Base-by-base conservation (phyloP, 257 asterid genomes). In the Solanum lycopersicoides region DNA sequence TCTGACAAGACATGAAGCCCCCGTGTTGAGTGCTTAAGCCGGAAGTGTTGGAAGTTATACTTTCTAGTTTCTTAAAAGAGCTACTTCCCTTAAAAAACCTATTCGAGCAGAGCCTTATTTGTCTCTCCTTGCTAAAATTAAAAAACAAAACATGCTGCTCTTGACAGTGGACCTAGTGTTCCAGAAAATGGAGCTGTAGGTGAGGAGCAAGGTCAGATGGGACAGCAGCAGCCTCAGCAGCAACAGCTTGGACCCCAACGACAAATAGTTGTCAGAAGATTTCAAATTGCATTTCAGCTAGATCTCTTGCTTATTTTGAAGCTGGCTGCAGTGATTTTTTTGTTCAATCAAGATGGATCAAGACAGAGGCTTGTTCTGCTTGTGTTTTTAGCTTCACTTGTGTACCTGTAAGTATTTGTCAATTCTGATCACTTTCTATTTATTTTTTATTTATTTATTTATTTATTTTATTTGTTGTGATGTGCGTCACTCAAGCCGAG, bases 341-440 rank as follows among this genome's bases (percentile, higher is more conserved):
- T 96, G 96, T 95, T 96, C 88, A 96, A 94, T 92, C 99, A 95
- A 92, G 98, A 96, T 90, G 99, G 99, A 87, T 96, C 99, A 37
- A 93, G 90, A 69, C 98, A 94, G 88, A 95, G 98, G 91, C 97
- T 96, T 86, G 91, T 92, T 89, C 94, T 96, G 87, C 98, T 96
- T 25, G 94, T 94, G 88, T 92, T 96, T 89, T 91, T 94, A 85
- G 98, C 98, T 72, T 89, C 94, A 60, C 87, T 96, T 88, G 93
- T 96, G 83, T 96, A 96, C 92, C 92, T 96, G 99, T 96, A 92
- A 90, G 99, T 89, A 44, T n/a, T 88, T 73, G 66, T 63, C 68
- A 75, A 41, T 76, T 86, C 77, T 73, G 30, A 34, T 87, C 50
- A 73, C 76, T 25, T 25, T 37, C 30, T 47, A 37, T 65, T 9